A percentile compares a stretch with the other conserved stretches of the same genome.
These are phyloP conservation scores for Oryza punctata DNA, from an alignment of 176 grass and related monocot species.

Conservation along the genomic window DNA sequence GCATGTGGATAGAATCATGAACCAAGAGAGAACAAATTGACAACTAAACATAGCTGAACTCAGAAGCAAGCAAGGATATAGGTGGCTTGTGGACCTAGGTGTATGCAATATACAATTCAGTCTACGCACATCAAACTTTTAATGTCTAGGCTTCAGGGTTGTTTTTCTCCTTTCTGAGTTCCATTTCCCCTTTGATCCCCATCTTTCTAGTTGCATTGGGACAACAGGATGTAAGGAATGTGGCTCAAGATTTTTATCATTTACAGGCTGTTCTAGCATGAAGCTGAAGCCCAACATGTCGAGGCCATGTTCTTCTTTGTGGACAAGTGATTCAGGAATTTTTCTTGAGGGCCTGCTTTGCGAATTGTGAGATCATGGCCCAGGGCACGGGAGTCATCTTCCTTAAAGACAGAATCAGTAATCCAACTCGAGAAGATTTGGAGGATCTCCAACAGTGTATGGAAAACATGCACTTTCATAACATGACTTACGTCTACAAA, in stretches of 20 bases:
- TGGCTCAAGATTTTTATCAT: background rate
- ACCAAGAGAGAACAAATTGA: constrained; percentile 12
- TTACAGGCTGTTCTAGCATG: background rate
- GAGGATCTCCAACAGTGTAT: background rate
- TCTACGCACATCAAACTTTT: background rate
- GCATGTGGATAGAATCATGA: constrained; percentile 21
- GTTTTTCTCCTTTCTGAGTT: background rate
- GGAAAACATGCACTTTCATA: background rate
- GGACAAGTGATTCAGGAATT: background rate
- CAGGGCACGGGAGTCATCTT: background rate
- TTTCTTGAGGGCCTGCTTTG: background rate
- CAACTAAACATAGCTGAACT: constrained; percentile 30
- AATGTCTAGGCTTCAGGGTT: background rate
- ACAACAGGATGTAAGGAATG: background rate
- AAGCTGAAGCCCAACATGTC: constrained; percentile 3
- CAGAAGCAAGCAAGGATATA: background rate
- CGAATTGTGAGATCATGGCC: background rate
- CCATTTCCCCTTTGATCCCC: background rate
- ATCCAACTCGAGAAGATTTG: background rate
- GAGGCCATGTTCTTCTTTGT: constrained; percentile 3
- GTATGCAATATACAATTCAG: constrained; percentile 1
- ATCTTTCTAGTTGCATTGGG: background rate
- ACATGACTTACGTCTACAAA: background rate
- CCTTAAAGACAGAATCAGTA: background rate
- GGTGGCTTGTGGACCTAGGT: background rate